Evolutionary conservation across 2,329 filamentous ascomycete species (phyloP).

Genomic region (Penicillium sclerotiorum): DNA sequence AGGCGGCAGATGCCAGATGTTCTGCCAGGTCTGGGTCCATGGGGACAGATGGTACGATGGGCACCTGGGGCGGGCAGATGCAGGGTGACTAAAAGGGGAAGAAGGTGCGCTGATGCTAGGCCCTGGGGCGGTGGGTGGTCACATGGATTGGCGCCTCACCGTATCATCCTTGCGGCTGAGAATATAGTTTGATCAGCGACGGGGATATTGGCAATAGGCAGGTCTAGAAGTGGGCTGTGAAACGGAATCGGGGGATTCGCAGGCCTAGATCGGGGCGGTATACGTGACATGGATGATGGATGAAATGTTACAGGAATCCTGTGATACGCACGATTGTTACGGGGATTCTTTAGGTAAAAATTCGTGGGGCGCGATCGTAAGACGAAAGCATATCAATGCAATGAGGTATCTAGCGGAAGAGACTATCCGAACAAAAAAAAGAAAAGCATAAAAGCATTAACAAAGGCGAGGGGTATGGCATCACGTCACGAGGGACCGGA

Average conservation of each 20-base stretch:
- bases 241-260: background rate
- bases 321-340: background rate
- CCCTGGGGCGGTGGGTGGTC: background rate
- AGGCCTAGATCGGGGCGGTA: background rate
- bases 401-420: slow-evolving; percentile 19
- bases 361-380: background rate
- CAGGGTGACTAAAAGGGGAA: background rate
- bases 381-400: no score
- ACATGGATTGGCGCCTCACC: slow-evolving; percentile 5
- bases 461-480: slow-evolving; percentile 19
- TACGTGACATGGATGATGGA: background rate
- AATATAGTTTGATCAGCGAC: slow-evolving; percentile 9
- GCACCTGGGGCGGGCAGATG: background rate
- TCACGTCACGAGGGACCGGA: slow-evolving; percentile 9
- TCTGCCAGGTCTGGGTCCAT: background rate
- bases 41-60: background rate
- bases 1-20: no score
- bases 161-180: slow-evolving; percentile 15
- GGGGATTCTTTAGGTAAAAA: background rate
- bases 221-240: slow-evolving; percentile 7
- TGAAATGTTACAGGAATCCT: background rate
- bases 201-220: background rate
- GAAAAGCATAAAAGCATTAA: slow-evolving; percentile 14
- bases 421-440: slow-evolving; percentile 2
- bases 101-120: background rate